Conservation (phyloP, 176 grass and related monocot genomes). For the Aegilops umbellulata region DNA sequence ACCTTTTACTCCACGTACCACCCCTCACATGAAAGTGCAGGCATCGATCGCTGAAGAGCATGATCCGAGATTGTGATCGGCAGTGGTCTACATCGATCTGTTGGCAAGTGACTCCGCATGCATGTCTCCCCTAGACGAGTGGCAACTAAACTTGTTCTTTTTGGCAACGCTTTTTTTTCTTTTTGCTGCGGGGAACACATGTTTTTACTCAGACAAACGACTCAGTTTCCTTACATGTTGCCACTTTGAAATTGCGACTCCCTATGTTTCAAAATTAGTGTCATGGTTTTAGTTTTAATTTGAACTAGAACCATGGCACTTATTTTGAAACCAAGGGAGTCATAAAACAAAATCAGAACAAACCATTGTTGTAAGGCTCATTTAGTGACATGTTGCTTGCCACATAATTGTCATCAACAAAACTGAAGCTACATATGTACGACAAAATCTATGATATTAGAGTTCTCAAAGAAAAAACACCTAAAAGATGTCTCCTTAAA, state of each 20-base stretch:
- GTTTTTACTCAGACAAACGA: not conserved
- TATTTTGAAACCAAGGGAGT: too few species aligned
- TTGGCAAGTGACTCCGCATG: not conserved
- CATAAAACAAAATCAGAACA: not conserved
- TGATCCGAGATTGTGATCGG: not conserved
- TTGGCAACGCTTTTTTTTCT: not conserved
- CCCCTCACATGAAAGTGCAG: conserved; percentile 27
- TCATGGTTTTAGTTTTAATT: too few species aligned
- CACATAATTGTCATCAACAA: too few species aligned
- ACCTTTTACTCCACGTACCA: not conserved
- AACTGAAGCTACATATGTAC: too few species aligned
- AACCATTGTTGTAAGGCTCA: too few species aligned
- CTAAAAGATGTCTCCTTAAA: too few species aligned
- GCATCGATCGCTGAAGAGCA: not conserved
- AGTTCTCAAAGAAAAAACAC: too few species aligned
- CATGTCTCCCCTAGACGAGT: not conserved
- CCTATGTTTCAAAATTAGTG: too few species aligned
- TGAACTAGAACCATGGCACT: too few species aligned
- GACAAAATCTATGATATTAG: too few species aligned
- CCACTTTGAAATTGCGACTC: not conserved
- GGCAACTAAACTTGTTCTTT: not conserved
- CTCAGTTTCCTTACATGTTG: not conserved
- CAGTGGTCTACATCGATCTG: not conserved
- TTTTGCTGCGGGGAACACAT: too few species aligned
- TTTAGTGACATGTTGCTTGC: too few species aligned